A percentile compares a stretch with the other conserved stretches of the same genome.
Conservation (phyloP, 2,329 filamentous ascomycete species). For the Daldinia eschscholtzii region DNA sequence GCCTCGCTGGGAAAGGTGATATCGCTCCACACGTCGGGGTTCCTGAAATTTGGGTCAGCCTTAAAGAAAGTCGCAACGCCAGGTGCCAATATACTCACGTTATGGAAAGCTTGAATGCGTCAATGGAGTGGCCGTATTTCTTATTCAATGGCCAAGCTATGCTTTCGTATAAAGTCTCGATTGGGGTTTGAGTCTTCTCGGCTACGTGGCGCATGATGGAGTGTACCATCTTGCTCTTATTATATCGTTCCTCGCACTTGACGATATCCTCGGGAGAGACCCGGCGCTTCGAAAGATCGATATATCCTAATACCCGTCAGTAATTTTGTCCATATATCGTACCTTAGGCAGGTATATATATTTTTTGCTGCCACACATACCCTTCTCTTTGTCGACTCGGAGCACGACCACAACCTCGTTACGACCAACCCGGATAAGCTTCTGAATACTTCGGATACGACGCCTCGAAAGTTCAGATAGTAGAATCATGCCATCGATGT, state of each 20-base stretch:
- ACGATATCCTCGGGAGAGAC: conserved; percentile 97
- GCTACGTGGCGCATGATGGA: conserved; percentile 99
- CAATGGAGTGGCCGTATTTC: conserved; percentile 95
- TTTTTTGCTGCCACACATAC: conserved; percentile 58
- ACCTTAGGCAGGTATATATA: background rate
- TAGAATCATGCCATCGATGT: conserved; percentile 99
- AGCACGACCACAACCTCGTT: conserved; percentile 99
- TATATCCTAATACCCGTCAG: conserved; percentile 75
- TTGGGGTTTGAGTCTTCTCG: conserved; percentile 94
- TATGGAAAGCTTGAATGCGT: conserved; percentile 99
- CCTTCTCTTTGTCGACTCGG: conserved; percentile 99
- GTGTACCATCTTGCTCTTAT: conserved; percentile 99
- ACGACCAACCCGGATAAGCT: conserved; percentile 96
- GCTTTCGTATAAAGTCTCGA: conserved; percentile 91
- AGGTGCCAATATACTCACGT: conserved; percentile 71
- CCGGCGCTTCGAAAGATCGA: conserved; percentile 97
- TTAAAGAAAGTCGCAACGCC: background rate
- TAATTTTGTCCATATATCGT: conserved; percentile 28
- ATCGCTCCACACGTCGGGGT: conserved; percentile 95
- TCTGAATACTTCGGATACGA: conserved; percentile 99
- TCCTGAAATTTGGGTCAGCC: conserved; percentile 64
- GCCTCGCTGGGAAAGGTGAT: conserved; percentile 88
- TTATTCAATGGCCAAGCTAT: conserved; percentile 98
- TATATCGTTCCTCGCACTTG: conserved; percentile 99
- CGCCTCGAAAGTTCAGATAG: conserved; percentile 96